Conservation (phyloP, 2,329 filamentous ascomycete species). For the Septoria linicola region DNA sequence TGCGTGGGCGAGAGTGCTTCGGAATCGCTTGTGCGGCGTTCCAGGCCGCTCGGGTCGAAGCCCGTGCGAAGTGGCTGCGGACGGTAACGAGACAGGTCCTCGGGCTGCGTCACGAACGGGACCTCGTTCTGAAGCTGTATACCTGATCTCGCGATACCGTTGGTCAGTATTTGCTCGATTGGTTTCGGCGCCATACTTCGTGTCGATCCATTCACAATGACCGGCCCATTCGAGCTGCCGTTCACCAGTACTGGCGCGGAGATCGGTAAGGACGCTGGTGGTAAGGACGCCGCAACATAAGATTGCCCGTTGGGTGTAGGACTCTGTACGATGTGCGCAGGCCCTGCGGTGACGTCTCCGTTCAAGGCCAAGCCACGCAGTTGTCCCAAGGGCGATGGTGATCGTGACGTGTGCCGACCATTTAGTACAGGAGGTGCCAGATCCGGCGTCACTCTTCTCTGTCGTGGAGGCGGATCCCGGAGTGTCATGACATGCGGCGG, state of each 20-base stretch:
- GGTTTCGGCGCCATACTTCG: constrained; percentile 17
- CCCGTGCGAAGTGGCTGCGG: constrained; percentile 13
- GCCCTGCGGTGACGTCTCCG: constrained; percentile 28
- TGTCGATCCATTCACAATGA: constrained; percentile 46
- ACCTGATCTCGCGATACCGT: constrained; percentile 18
- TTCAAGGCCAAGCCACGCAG: constrained; percentile 41
- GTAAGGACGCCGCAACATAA: constrained; percentile 9
- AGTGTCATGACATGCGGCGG: constrained; percentile 40
- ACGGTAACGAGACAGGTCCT: constrained; percentile 16
- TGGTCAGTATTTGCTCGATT: constrained; percentile 15
- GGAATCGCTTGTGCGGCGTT: constrained; percentile 2
- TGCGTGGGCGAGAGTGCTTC: constrained; percentile 22
- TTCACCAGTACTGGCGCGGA: constrained; percentile 19
- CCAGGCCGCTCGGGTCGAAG: constrained; percentile 5
- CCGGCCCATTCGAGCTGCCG: constrained; percentile 34
- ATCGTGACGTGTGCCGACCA: constrained; percentile 39
- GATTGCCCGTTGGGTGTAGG: constrained; percentile 21
- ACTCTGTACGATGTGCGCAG: constrained; percentile 21
- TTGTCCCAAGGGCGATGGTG: constrained; percentile 50
- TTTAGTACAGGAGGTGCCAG: constrained; percentile 38
- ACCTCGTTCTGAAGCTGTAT: constrained; percentile 20
- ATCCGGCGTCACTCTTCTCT: constrained; percentile 46
- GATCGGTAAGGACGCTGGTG: not conserved
- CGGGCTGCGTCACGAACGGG: constrained; percentile 1
- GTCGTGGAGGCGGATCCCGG: constrained; percentile 42